Evolutionary conservation across 805 yeast species (phyloP).

Genomic region (Suhomyces kilbournensis): DNA sequence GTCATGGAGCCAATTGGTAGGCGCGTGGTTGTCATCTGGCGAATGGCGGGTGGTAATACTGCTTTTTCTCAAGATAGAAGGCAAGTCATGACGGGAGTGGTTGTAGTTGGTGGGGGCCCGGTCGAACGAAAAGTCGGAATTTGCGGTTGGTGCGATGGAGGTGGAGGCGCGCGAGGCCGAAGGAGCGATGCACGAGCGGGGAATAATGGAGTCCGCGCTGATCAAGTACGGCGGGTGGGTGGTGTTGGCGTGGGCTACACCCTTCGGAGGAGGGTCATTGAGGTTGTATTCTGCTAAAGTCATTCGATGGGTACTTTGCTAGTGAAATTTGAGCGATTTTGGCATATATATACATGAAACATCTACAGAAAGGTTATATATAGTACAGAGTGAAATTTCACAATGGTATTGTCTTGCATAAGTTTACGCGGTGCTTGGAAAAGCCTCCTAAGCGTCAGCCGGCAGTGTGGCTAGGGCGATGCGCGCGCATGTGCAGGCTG

Average conservation of each 20-base stretch:
- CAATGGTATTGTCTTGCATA: conserved; percentile 2
- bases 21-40: background rate
- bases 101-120: conserved; percentile 1
- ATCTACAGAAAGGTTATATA: background rate
- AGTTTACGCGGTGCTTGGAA: background rate
- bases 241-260: background rate
- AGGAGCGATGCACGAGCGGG: conserved; percentile 13
- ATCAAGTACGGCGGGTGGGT: conserved; percentile 5
- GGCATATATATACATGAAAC: background rate
- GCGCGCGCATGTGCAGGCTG: background rate
- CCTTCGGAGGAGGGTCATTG: conserved; percentile 13
- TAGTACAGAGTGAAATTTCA: conserved; percentile 2
- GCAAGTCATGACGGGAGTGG: conserved; percentile 2
- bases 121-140: background rate
- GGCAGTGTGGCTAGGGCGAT: background rate
- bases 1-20: conserved; percentile 6
- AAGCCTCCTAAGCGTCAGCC: background rate
- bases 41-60: conserved; percentile 3
- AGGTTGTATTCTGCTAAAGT: conserved; percentile 8
- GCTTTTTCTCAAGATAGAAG: conserved; percentile 3
- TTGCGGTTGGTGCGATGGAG: background rate
- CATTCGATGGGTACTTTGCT: conserved; percentile 1
- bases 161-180: conserved; percentile 8
- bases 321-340: background rate
- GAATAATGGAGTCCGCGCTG: conserved; percentile 9